Base-by-base conservation (phyloP, 371 early-diverging fungal genomes). In the Gilbertella persicaria region DNA sequence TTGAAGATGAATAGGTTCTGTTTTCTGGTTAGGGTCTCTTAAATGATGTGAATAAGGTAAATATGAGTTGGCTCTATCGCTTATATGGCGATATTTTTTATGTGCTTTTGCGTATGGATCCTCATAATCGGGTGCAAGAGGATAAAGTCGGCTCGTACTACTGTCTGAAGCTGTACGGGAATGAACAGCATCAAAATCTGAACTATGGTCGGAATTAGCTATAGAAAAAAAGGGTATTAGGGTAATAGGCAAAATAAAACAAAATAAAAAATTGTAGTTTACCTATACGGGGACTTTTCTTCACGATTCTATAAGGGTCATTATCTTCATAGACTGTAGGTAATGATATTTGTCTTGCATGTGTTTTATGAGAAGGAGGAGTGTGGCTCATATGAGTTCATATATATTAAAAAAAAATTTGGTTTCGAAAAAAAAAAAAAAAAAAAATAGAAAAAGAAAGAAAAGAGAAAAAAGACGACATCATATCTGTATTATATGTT, bases 31-130 rank as follows among this genome's bases (percentile, higher is more conserved):
- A 8, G 68, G 68, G 42, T 75, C 73, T 40, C 66, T 52, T 38
- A 40, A 49, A 38, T 75, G 76, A 41, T 72, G 70, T 25, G 73
- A 75, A 37, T 75, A 75, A 6, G 76, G 76, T 20, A 75, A 45
- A 55, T 75, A 75, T 0, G 76, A 72, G 48, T 75, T 75, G 44
- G 73, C 66, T 59, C 74, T 47, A 1, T 62, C 41, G 44, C 26
- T 17, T 35, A 30, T 13, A 23, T 25, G 16, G 5, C 23, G 13
- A 6, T 37, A 12, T 21, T 35, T 16, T 1, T 13, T 8, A 8
- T 29, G 25, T 26, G 26, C 12, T 42, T 43, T 57, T 25, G 62
- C 64, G 44, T 74, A 74, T 16, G 74, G 74, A 49, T 74, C 74
- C 20, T 70, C 68, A 33, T 66, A 47, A 7, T 43, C 41, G n/a